Conservation (phyloP, 129 eudicot species). For the Helianthus tuberosus region DNA sequence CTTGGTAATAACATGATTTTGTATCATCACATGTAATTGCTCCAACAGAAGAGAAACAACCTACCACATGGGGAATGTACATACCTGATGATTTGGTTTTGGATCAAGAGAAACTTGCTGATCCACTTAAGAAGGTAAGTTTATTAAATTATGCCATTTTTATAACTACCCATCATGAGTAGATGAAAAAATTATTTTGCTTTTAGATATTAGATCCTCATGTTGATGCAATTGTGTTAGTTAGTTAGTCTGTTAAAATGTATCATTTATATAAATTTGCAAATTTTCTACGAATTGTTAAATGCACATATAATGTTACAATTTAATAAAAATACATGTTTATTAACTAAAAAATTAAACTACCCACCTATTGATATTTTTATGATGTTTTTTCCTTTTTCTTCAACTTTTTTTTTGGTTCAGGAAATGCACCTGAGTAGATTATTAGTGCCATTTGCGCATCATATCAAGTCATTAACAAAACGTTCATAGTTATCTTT, state of each 20-base stretch:
- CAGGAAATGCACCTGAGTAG: too few species aligned
- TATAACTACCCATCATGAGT: background rate
- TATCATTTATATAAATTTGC: background rate
- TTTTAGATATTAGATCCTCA: conserved; percentile 1
- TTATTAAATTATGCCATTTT: background rate
- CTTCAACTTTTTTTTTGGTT: too few species aligned
- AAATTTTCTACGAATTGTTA: background rate
- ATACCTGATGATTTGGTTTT: conserved; percentile 80
- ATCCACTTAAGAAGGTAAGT: conserved; percentile 71
- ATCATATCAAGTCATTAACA: too few species aligned
- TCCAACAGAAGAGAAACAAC: conserved; percentile 58
- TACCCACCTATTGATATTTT: too few species aligned
- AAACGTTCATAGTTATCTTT: too few species aligned
- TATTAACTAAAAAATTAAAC: too few species aligned
- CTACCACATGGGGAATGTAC: conserved; percentile 88
- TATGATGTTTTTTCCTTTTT: too few species aligned
- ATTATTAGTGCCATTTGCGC: too few species aligned
- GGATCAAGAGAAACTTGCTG: too few species aligned
- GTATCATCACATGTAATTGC: conserved; percentile 40
- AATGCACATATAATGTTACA: background rate
- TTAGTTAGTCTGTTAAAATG: background rate
- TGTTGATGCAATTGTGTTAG: background rate
- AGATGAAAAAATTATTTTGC: background rate
- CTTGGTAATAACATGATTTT: background rate
- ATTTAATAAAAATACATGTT: too few species aligned